Base-by-base conservation (phyloP, 2,329 filamentous ascomycete genomes). In the Raffaelea deltoideospora region DNA sequence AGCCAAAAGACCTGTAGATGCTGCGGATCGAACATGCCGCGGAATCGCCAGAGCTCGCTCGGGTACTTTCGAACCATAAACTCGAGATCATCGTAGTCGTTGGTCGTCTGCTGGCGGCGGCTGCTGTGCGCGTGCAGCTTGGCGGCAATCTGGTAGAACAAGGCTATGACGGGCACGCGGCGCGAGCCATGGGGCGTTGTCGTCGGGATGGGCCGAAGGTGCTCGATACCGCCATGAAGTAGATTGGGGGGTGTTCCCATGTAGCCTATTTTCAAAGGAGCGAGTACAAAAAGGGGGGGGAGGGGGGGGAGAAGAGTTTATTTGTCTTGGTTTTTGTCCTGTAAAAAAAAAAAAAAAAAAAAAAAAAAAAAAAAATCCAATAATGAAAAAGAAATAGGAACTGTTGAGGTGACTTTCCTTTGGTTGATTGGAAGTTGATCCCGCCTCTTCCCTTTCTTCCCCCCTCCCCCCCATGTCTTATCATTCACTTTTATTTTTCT, bases 21-120 rank as follows among this genome's bases (percentile, higher is more conserved):
- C n/a, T 34, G 28, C 22, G 10, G 27, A 20, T 40, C 23, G 20
- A 41, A 28, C 8, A 26, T 32, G 14, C 22, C 13, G 17, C 24
- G 37, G 18, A 40, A 35, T 3, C 21, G 9, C 23, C 31, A 39
- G 10, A 42, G 33, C 15, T 44, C 15, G 2, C 31, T 17, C 15
- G 28, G 30, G 29, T 40, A 39, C 3, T 19, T 21, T 21, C 24
- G n/a, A 15, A 44, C 15, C 14, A 44, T 33, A 22, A 42, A 44
- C n/a, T 24, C 18, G 13, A 44, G 37, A 33, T 44, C 42, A 3
- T 27, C 33, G 21, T 42, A 44, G 35, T 44, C 42, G 30, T 31
- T 41, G 10, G n/a, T 14, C 11, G 27, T 28, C 10, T 30, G 31
- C 15, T 14, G 10, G 6, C 43, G 37, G n/a, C 41, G 41, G 28